phyloP scores from a whole-genome alignment of 2,329 filamentous ascomycete genomes.

The Fusarium veterinarium region DNA sequence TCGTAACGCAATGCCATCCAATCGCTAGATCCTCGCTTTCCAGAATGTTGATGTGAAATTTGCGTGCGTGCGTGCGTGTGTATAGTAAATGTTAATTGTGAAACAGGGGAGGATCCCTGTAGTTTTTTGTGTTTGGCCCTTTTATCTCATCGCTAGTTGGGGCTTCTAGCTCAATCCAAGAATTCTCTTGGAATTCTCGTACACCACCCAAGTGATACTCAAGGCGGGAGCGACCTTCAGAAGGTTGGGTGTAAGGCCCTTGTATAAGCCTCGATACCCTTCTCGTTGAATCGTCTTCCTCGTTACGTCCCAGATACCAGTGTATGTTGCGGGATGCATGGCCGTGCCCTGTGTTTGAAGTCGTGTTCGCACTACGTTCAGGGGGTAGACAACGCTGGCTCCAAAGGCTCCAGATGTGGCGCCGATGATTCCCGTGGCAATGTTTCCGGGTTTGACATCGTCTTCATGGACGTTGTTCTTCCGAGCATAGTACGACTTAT shows the following conservation, averaged over 20 bases:
- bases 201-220: constrained; percentile 94
- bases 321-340: constrained; percentile 92
- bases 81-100: constrained; percentile 29
- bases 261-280: constrained; percentile 88
- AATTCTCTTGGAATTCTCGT: constrained; percentile 86
- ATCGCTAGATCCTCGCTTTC: constrained; percentile 44
- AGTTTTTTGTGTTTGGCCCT: constrained; percentile 10
- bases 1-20: constrained; percentile 44
- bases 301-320: constrained; percentile 89
- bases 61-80: constrained; percentile 23
- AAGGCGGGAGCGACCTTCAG: constrained; percentile 96
- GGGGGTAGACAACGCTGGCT: constrained; percentile 91
- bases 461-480: constrained; percentile 80
- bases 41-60: constrained; percentile 40
- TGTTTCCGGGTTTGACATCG: constrained; percentile 82
- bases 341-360: constrained; percentile 94
- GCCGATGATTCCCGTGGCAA: constrained; percentile 88
- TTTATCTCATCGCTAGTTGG: background rate
- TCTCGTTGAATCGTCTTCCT: constrained; percentile 85
- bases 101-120: background rate
- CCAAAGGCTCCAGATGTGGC: constrained; percentile 92
- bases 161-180: constrained; percentile 61
- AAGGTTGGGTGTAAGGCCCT: constrained; percentile 93
- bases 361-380: constrained; percentile 92
- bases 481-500: constrained; percentile 77